Base-by-base conservation (phyloP, 371 early-diverging fungal species). In the Phascolomyces articulosus region DNA sequence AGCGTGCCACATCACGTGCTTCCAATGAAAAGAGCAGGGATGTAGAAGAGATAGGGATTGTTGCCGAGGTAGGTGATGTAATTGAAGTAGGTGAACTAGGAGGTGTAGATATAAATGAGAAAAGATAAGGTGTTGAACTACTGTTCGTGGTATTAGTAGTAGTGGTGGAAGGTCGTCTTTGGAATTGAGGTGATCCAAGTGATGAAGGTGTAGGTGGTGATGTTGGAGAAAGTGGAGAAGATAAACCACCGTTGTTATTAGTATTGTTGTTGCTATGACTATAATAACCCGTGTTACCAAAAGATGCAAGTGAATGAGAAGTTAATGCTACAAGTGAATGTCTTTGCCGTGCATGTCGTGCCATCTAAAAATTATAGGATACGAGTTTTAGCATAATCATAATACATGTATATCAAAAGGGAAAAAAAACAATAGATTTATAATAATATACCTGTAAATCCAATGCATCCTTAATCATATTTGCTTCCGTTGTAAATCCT, bases 401-500 rank as follows among this genome's bases (percentile, higher is more conserved):
- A 11, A 9, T 34, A 34, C 2, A 6, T 21, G 29, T 54, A 24
- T 13, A 21, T 2, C 0, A 21, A 54, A 9, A 34, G 6, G 11
- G 34, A 6, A 27, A 54, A 27, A 18, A 24, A 1, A 4, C 24
- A 18, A 20, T 20, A 41, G 4, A 29, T 10, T 20, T 21, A n/a
- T 54, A 15, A 40, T 72, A 70, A 69, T 59, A 44, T 44, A 44
- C 44, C 44, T 79, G 76, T 28, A 62, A 47, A 27, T 78, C 64
- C 7, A 81, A 58, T 4, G 70, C 62, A 58, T 74, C 73, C 48
- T 68, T 69, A 21, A 81, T 69, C 41, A 62, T 67, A 24, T 62
- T 64, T 0, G 75, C 75, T 66, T 81, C 78, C 2, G 69, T 55
- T 24, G 56, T 58, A 60, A 74, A 81, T 2, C 75, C 78, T 38